These are phyloP conservation scores for Mucor sp. DNA, from an alignment of 371 early-diverging fungal species.

Conservation along the genomic window DNA sequence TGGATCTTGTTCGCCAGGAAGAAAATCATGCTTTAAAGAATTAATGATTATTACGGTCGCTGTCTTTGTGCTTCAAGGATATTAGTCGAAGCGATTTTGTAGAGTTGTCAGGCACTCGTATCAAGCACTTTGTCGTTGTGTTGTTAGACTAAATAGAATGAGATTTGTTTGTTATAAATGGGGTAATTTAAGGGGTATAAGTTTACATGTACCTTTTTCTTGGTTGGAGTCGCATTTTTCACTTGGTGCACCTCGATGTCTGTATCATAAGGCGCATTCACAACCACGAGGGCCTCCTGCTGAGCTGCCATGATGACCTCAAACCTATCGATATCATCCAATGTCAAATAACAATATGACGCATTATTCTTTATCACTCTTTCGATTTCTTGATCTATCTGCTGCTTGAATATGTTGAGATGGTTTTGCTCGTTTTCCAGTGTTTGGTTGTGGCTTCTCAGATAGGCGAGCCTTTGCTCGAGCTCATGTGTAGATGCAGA, in stretches of 20 bases:
- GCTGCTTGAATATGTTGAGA: slow-evolving; percentile 24
- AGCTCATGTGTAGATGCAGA: slow-evolving; percentile 17
- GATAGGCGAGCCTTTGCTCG: slow-evolving; percentile 27
- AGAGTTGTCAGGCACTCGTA: not conserved
- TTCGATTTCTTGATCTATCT: slow-evolving; percentile 40
- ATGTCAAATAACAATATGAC: slow-evolving; percentile 40
- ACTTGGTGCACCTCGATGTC: slow-evolving; percentile 35
- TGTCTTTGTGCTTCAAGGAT: not conserved
- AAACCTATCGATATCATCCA: slow-evolving; percentile 37
- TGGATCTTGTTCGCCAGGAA: not conserved
- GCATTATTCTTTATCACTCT: slow-evolving; percentile 28
- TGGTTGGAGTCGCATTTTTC: not conserved
- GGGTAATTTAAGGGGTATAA: not conserved
- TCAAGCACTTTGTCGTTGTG: not conserved
- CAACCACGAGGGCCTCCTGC: slow-evolving; percentile 35
- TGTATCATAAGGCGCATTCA: slow-evolving; percentile 44
- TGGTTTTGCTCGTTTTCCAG: slow-evolving; percentile 35
- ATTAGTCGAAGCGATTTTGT: not conserved
- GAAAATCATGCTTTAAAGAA: not conserved
- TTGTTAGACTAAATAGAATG: not conserved
- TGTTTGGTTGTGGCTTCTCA: slow-evolving; percentile 30
- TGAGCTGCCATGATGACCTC: slow-evolving; percentile 27
- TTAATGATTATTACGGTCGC: not conserved
- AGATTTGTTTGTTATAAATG: not conserved
- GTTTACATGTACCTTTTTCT: not conserved